Base-by-base conservation (phyloP, 331 rosid species). In the Arachis monticola region DNA sequence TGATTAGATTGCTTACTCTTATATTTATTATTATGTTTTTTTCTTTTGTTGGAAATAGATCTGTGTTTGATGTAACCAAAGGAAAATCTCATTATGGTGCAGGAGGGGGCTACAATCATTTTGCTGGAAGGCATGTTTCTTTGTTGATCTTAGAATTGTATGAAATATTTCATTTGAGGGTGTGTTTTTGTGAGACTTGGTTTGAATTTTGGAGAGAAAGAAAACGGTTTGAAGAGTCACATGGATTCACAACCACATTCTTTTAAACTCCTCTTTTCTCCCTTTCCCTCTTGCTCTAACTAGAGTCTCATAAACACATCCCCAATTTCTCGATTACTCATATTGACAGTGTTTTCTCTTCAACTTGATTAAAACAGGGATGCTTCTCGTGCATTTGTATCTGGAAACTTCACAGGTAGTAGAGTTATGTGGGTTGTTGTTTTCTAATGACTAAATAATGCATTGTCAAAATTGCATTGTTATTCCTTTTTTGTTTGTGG, bases 341-440 rank as follows among this genome's bases (percentile, higher is more conserved):
- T 57, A 13, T 59, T 87, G 67, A 87, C 64, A 46, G 14, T 40
- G n/a, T 32, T 73, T 76, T 85, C 1, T 1, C 7, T 38, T 47
- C 5, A 48, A 62, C 11, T 58, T 7, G 55, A 56, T 57, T 10
- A 79, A 77, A 78, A 64, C 82, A 93, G 98, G 86, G 98, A 93
- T 71, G 98, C 97, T 78, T 93, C 98, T 17, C 91, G 97, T 8
- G 97, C 98, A 11, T 93, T 91, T 84, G 94, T 93, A 79, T 93
- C 97, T 2, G 98, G 98, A 80, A 93, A 93, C 85, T 93, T 93
- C 85, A 85, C 98, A 81, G 98, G 98, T 93, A 87, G 70, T 6
- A 32, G 63, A 55, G 61, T 60, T 66, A n/a, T 27, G 53, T 59
- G 56, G 31, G 56, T 12, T 72, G 47, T 63, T 32, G 45, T 63